phyloP scores from a whole-genome alignment of 441 rosid species.

The Gossypium gossypioides region DNA sequence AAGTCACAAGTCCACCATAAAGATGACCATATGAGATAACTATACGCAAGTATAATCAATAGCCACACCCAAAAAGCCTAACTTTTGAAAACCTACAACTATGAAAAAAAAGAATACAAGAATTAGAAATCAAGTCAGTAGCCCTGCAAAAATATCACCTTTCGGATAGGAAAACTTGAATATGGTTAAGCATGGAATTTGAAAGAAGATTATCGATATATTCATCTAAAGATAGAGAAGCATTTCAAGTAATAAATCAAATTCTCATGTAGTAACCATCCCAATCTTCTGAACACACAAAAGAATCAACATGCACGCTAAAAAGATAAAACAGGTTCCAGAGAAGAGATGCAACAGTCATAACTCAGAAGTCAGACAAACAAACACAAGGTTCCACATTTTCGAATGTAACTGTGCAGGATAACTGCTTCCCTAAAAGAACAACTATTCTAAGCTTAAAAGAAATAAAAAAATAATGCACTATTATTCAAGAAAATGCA shows the following conservation, averaged over 20 bases:
- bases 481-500: background rate
- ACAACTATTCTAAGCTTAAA: background rate
- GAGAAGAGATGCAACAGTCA: background rate
- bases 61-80: background rate
- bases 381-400: background rate
- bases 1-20: background rate
- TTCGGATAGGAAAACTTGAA: background rate
- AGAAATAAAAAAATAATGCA: background rate
- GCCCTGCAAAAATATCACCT: background rate
- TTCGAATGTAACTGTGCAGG: background rate
- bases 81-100: background rate
- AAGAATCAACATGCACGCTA: background rate
- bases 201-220: background rate
- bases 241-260: background rate
- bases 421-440: background rate
- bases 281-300: background rate
- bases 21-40: background rate
- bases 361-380: background rate
- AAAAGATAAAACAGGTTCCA: background rate
- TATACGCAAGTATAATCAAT: background rate
- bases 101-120: background rate
- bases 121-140: background rate
- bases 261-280: background rate
- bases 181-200: background rate
- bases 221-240: slow-evolving; percentile 1